phyloP scores from a whole-genome alignment of 2,329 filamentous ascomycete species.

The Rutstroemia sp. region DNA sequence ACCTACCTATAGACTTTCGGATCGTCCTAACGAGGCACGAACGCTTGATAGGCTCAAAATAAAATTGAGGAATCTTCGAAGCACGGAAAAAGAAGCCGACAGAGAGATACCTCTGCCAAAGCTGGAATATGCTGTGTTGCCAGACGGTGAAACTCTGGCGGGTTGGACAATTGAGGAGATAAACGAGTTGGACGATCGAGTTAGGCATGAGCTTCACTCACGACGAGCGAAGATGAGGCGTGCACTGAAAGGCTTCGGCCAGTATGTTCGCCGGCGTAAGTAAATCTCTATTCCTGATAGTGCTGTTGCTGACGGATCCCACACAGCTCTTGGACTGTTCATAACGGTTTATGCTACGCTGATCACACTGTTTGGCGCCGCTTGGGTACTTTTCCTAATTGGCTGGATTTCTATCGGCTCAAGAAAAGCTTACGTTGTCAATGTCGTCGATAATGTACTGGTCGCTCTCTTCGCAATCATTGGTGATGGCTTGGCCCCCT shows the following conservation, averaged over 20 bases:
- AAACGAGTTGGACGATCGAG: constrained; percentile 71
- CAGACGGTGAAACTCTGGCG: constrained; percentile 61
- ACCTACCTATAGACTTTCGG: constrained; percentile 19
- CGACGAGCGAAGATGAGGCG: constrained; percentile 72
- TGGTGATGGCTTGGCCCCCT: constrained; percentile 63
- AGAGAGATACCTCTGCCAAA: constrained; percentile 15
- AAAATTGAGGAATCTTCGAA: constrained; percentile 15
- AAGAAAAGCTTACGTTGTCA: constrained; percentile 59
- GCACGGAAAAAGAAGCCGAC: constrained; percentile 7
- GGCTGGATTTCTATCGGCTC: constrained; percentile 81
- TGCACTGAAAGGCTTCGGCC: constrained; percentile 67
- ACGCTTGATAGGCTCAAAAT: constrained; percentile 20
- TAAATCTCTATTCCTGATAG: constrained; percentile 10
- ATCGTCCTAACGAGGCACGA: constrained; percentile 11
- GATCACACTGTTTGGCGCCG: constrained; percentile 78
- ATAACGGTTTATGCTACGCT: constrained; percentile 76
- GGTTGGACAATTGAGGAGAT: constrained; percentile 73
- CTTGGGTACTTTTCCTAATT: constrained; percentile 84
- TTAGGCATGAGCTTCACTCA: constrained; percentile 83
- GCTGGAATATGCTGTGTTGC: constrained; percentile 61
- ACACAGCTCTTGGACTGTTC: constrained; percentile 63
- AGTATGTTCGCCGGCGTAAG: constrained; percentile 66
- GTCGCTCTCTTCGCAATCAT: constrained; percentile 64
- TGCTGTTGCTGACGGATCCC: not conserved
- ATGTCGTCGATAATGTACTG: constrained; percentile 62